Evolutionary conservation across 2,329 filamentous ascomycete genomes (phyloP).

Genomic region (Mycosphaerella sp.): DNA sequence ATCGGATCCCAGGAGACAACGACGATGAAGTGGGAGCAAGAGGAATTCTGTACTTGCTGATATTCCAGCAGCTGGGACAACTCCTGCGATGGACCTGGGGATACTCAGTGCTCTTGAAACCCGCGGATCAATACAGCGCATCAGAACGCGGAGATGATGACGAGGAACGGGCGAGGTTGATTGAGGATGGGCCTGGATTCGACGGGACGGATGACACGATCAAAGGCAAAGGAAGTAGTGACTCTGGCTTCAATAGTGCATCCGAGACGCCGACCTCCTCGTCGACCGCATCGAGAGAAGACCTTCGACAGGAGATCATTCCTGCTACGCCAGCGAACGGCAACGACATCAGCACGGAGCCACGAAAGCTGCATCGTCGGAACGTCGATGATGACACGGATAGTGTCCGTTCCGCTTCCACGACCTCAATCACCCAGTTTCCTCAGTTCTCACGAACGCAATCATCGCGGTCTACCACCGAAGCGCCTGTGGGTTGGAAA

Average conservation of each 20-base stretch:
- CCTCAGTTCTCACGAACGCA: conserved; percentile 31
- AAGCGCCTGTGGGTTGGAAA: conserved; percentile 20
- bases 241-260: conserved; percentile 45
- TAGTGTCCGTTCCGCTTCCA: conserved; percentile 33
- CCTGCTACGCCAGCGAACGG: conserved; percentile 45
- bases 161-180: conserved; percentile 32
- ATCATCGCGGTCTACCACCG: conserved; percentile 10
- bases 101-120: conserved; percentile 87
- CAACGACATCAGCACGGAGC: conserved; percentile 38
- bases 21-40: conserved; percentile 90
- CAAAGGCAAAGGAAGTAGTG: conserved; percentile 16
- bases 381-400: conserved; percentile 12
- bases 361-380: conserved; percentile 34
- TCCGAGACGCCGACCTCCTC: conserved; percentile 39
- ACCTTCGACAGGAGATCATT: conserved; percentile 20
- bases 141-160: conserved; percentile 55
- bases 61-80: conserved; percentile 96
- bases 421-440: conserved; percentile 50
- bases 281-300: conserved; percentile 9
- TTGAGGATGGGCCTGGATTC: conserved; percentile 50
- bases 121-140: conserved; percentile 65
- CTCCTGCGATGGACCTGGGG: conserved; percentile 97
- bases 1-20: conserved; percentile 82
- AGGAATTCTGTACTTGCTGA: conserved; percentile 89
- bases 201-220: conserved; percentile 38